Evolutionary conservation across 306 rosid genomes (phyloP).

Genomic region (Pyrus communis): DNA sequence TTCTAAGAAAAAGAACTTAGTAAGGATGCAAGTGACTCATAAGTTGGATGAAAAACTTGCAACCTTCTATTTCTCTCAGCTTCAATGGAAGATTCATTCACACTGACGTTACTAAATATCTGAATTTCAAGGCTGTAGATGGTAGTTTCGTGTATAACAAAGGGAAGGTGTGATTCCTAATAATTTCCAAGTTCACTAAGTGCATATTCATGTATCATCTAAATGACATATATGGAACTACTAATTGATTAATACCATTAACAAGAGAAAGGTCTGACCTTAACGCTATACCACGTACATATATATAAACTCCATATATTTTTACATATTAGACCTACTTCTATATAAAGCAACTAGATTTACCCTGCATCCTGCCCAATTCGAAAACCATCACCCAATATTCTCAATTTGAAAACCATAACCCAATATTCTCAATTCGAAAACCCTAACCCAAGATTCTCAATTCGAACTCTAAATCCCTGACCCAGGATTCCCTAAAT

Average conservation of each 20-base stretch:
- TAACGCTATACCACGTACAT: constrained; percentile 36
- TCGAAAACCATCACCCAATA: too few species aligned
- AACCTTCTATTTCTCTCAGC: too few species aligned
- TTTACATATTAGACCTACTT: constrained; percentile 38
- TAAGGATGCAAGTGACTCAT: too few species aligned
- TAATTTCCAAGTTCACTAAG: not conserved
- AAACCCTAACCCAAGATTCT: too few species aligned
- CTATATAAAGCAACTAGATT: constrained; percentile 5
- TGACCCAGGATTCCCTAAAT: too few species aligned
- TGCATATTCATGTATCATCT: not conserved
- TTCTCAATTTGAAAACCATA: too few species aligned
- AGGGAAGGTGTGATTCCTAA: constrained; percentile 41
- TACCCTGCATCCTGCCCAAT: not conserved
- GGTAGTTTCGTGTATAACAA: constrained; percentile 72
- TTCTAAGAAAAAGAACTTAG: too few species aligned
- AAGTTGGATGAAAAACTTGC: too few species aligned
- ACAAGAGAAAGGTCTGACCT: not conserved
- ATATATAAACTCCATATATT: constrained; percentile 17
- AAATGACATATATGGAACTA: not conserved
- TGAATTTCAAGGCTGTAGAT: constrained; percentile 68
- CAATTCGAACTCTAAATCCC: too few species aligned
- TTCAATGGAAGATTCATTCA: constrained; percentile 45
- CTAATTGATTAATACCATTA: not conserved
- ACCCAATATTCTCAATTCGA: too few species aligned
- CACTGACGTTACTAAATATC: constrained; percentile 59